Percentiles rank a stretch among this genome's conserved stretches.
These are phyloP conservation scores for Citrus inodora DNA, from an alignment of 345 rosid genomes.

Conservation along the genomic window DNA sequence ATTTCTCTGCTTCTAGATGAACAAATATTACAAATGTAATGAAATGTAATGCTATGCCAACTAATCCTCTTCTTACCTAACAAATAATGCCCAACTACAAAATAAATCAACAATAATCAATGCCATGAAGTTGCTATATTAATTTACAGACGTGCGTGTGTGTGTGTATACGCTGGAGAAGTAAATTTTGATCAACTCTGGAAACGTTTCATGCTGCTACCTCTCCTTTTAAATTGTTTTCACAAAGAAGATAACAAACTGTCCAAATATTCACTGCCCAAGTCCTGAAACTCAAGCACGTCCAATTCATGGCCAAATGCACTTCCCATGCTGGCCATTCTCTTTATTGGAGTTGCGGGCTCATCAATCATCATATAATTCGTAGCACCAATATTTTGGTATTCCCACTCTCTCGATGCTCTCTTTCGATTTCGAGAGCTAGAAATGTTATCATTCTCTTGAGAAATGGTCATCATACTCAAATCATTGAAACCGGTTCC, in stretches of 20 bases:
- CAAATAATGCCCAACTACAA: background rate
- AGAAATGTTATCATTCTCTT: background rate
- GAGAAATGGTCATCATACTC: background rate
- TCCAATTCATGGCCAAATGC: slow-evolving; percentile 30
- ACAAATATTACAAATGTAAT: background rate
- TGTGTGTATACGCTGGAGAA: background rate
- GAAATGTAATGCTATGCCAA: too few species aligned
- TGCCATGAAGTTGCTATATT: background rate
- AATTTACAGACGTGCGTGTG: too few species aligned
- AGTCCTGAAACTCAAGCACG: slow-evolving; percentile 55
- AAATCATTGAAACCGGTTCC: slow-evolving; percentile 2
- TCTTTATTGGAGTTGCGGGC: slow-evolving; percentile 29
- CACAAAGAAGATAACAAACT: slow-evolving; percentile 56
- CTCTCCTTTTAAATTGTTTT: background rate
- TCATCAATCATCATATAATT: slow-evolving; percentile 17
- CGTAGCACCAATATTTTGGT: background rate
- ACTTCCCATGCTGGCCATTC: slow-evolving; percentile 22
- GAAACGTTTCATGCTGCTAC: background rate
- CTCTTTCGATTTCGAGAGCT: slow-evolving; percentile 21
- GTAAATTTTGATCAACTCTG: background rate
- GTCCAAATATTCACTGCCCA: slow-evolving; percentile 74
- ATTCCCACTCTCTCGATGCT: slow-evolving; percentile 28
- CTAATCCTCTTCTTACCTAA: background rate
- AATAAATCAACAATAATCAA: background rate
- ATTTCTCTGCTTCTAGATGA: background rate